Base-by-base conservation (phyloP, 495 filamentous ascomycete genomes). In the Poronia punctata region DNA sequence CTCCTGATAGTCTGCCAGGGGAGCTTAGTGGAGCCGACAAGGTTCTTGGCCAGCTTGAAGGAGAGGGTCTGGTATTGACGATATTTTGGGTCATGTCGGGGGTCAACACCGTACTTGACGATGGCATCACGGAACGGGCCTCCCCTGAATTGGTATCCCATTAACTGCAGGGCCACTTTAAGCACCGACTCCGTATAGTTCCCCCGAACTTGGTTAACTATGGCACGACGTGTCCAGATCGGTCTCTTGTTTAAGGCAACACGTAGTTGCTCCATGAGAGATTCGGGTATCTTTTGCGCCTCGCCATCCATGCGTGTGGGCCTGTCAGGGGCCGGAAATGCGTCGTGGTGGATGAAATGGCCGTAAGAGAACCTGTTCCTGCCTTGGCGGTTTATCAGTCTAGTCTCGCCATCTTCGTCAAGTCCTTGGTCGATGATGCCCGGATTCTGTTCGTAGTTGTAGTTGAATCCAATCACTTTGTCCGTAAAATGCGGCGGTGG, bases 71-170 rank as follows among this genome's bases (percentile, higher is more conserved):
- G 92, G 61, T 94, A 97, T 20, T 73, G 57, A 1, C 88, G 78
- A 51, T 82, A 89, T 12, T 77, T 71, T 0, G 82, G 78, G 37
- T 86, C 82, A 5, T 60, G 66, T 34, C 93, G 76, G 0, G 92
- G 92, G 54, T 98, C 93, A 18, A 94, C 53, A 8, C 92, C 93
- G 49, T 86, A 86, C 37, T 72, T 75, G 43, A 96, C 73, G 41
- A 95, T 74, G 10, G 84, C 79, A 57, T 97, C 88, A 34, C 86
- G 76, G 83, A 86, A 98, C 0, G 92, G 92, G 1, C 92, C 92
- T 5, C 80, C 82, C 33, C 78, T 78, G 71, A 95, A 95, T 63
- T 84, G 80, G 63, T 95, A 98, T 6, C 82, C 88, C 1, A 84
- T 77, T 49, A 93, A 86, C 43, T 81, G 80, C 22, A 83, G 61